A percentile compares a stretch with the other conserved stretches of the same genome.
Conservation (phyloP, 257 asterid genomes). For the Scutellaria minor region DNA sequence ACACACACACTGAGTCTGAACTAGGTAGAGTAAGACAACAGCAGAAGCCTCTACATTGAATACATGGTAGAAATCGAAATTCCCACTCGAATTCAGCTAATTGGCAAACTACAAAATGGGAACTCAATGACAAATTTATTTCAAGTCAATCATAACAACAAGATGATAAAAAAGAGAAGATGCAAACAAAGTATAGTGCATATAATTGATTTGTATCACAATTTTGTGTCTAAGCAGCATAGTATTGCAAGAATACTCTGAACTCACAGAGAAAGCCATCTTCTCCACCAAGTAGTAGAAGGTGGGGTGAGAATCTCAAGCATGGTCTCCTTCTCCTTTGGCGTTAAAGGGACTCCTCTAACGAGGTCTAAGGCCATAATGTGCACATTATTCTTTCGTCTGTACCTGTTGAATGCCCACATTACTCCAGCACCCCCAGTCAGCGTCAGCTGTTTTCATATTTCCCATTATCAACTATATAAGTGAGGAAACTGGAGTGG, state of each 20-base stretch:
- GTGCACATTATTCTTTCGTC: slow-evolving; percentile 75
- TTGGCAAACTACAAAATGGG: no score
- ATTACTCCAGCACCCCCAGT: slow-evolving; percentile 83
- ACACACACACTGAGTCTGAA: no score
- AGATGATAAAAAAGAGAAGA: no score
- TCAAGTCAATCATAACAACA: no score
- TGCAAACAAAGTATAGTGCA: no score
- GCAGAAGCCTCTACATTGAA: no score
- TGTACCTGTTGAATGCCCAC: slow-evolving; percentile 82
- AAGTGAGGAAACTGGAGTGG: slow-evolving; percentile 16
- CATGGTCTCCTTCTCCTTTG: slow-evolving; percentile 84
- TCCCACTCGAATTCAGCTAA: no score
- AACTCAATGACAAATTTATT: no score
- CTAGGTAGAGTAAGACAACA: no score
- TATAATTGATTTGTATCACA: no score
- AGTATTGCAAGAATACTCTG: not conserved
- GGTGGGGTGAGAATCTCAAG: slow-evolving; percentile 89
- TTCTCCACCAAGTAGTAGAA: slow-evolving; percentile 68
- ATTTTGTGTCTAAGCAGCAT: no score
- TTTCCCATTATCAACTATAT: slow-evolving; percentile 15
- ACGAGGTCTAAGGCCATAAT: slow-evolving; percentile 87
- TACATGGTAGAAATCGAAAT: no score
- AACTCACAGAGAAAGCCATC: slow-evolving; percentile 47
- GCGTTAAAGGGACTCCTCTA: slow-evolving; percentile 83
- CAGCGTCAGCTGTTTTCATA: slow-evolving; percentile 55